phyloP scores from a whole-genome alignment of 2,329 filamentous ascomycete species.

The Tolypocladium paradoxum region DNA sequence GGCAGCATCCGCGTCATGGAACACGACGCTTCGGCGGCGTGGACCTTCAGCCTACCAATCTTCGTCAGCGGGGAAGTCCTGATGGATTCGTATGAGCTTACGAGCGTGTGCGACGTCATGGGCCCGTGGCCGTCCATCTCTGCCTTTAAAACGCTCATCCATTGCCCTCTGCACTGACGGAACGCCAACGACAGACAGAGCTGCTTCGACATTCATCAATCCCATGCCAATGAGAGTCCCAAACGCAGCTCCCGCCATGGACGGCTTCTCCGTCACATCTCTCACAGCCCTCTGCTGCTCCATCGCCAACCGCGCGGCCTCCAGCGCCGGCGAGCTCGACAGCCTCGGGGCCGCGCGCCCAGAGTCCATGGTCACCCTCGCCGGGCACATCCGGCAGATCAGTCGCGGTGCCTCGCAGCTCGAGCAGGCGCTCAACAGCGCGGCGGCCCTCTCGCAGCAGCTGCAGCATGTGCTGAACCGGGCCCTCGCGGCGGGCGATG shows the following conservation, averaged over 20 bases:
- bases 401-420: constrained; percentile 4
- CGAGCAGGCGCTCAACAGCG: constrained; percentile 12
- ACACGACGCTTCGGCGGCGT: not conserved
- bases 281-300: constrained; percentile 18
- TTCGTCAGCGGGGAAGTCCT: not conserved
- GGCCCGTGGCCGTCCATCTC: no score
- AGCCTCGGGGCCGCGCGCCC: not conserved
- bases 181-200: not conserved
- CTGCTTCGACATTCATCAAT: not conserved
- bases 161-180: not conserved
- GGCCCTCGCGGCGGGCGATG: constrained; percentile 18
- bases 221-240: not conserved
- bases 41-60: not conserved
- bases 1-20: not conserved
- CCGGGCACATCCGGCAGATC: not conserved
- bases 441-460: constrained; percentile 15
- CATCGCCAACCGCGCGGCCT: constrained; percentile 19
- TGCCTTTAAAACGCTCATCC: not conserved
- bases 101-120: not conserved
- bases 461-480: constrained; percentile 17
- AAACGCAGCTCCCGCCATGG: constrained; percentile 10
- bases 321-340: constrained; percentile 14
- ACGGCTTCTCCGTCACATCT: constrained; percentile 23
- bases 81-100: not conserved
- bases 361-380: not conserved